Evolutionary conservation across 352 stramenopile genomes (phyloP).

Genomic region (Phytophthora capsici): DNA sequence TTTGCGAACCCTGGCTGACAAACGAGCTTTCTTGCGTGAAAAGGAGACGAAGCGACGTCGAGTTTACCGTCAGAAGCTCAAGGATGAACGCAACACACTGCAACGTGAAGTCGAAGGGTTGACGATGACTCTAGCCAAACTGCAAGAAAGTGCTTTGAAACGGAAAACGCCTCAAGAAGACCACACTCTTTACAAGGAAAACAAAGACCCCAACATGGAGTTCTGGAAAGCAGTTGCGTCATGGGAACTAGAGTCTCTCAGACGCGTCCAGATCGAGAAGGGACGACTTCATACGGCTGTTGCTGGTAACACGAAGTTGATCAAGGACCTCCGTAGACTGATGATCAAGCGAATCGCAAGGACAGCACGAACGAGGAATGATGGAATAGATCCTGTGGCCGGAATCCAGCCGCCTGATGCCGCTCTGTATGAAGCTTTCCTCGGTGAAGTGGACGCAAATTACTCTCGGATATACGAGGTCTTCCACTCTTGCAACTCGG

Average conservation of each 20-base stretch:
- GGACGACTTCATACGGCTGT: conserved; percentile 5
- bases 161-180: not conserved
- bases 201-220: not conserved
- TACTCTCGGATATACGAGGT: conserved; percentile 22
- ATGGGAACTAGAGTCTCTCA: conserved; percentile 4
- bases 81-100: conserved; percentile 1
- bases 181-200: not conserved
- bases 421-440: not conserved
- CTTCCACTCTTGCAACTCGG: not conserved
- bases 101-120: not conserved
- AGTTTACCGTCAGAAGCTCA: conserved; percentile 7
- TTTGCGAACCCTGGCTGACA: no score
- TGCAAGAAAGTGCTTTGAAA: not conserved
- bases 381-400: not conserved
- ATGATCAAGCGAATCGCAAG: not conserved
- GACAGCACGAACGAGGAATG: not conserved
- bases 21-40: not conserved
- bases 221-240: conserved; percentile 6
- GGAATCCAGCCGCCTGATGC: not conserved
- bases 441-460: conserved; percentile 11
- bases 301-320: not conserved
- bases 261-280: not conserved
- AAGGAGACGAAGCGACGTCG: conserved; percentile 6
- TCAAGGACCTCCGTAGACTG: conserved; percentile 11
- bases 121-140: not conserved